Percentiles rank a stretch among this genome's conserved stretches.
These are phyloP conservation scores for Rhynchospora breviuscula DNA, from an alignment of 176 grass and related monocot genomes.

Conservation along the genomic window DNA sequence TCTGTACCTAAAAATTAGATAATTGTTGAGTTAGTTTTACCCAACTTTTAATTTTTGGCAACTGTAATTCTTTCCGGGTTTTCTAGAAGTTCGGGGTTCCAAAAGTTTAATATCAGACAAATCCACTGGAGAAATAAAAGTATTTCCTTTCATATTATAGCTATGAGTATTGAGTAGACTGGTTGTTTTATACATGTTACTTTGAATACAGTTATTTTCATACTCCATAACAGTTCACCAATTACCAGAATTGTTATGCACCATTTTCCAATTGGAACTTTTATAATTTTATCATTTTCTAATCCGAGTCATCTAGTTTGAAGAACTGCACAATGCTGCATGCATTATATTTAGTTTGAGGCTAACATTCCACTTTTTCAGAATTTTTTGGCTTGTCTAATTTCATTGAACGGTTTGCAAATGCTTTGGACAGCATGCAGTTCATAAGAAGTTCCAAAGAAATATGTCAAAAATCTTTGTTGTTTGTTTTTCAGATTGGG, in stretches of 20 bases:
- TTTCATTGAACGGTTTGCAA: neutral
- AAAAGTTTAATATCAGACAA: neutral
- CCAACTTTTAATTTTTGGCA: neutral
- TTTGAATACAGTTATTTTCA: neutral
- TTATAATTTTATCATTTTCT: no score
- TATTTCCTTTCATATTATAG: neutral
- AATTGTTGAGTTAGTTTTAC: neutral
- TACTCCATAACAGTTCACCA: neutral
- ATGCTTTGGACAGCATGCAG: neutral
- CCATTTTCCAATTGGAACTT: neutral
- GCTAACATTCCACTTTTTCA: neutral
- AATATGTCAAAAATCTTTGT: neutral
- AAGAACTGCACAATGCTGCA: neutral
- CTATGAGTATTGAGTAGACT: neutral
- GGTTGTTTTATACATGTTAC: neutral
- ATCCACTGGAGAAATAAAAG: neutral
- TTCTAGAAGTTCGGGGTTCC: neutral
- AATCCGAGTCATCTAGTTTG: neutral
- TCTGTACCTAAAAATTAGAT: neutral
- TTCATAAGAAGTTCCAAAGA: neutral
- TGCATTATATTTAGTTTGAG: neutral
- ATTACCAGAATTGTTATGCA: neutral
- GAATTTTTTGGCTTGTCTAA: neutral
- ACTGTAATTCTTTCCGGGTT: neutral
- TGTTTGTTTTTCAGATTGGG: slow-evolving; percentile 54